Evolutionary conservation across 441 rosid species (phyloP).

Genomic region (Brassica balearica): DNA sequence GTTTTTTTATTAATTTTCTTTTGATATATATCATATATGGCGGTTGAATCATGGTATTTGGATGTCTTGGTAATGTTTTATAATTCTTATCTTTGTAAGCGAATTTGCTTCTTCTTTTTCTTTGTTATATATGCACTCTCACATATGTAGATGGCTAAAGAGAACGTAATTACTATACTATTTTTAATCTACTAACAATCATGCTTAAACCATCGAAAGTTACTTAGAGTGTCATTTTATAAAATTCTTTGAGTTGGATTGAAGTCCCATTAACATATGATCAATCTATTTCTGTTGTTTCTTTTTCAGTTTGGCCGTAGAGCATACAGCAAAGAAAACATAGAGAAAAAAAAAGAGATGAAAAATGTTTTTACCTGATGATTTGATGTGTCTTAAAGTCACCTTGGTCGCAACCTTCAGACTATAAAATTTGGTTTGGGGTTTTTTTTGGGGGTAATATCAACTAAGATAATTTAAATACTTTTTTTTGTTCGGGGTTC

Average conservation of each 20-base stretch:
- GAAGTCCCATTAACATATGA: conserved; percentile 20
- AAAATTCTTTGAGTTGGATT: background rate
- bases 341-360: background rate
- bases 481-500: too few relatives aligned
- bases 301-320: conserved; percentile 25
- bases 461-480: too few relatives aligned
- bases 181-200: background rate
- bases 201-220: conserved; percentile 25
- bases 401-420: background rate
- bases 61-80: background rate
- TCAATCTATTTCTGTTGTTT: background rate
- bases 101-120: too few relatives aligned
- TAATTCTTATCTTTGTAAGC: background rate
- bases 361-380: background rate
- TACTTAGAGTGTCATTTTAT: conserved; percentile 12
- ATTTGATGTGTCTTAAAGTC: conserved; percentile 13
- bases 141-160: background rate
- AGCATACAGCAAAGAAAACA: conserved; percentile 8
- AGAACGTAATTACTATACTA: background rate
- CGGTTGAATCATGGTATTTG: background rate
- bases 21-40: too few relatives aligned
- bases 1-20: background rate
- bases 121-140: background rate
- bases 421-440: background rate
- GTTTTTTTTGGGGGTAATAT: background rate